A percentile compares a stretch with the other conserved stretches of the same genome.
phyloP scores from a whole-genome alignment of 192 early-diverging fungal species.

The Backusella parvicylindrica region DNA sequence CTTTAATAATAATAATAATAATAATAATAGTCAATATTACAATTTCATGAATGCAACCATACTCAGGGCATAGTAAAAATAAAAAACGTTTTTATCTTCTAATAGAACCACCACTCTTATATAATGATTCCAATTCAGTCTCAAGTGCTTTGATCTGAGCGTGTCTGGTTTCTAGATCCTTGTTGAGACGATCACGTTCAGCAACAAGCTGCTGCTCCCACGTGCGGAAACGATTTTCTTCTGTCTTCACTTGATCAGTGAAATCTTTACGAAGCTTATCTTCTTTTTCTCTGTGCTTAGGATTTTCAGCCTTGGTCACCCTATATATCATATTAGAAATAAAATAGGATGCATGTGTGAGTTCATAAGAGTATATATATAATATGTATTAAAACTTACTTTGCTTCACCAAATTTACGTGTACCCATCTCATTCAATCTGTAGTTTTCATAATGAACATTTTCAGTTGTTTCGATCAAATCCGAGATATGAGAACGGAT shows the following conservation, averaged over 20 bases:
- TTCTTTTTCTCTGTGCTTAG: conserved; percentile 98
- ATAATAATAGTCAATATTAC: neutral
- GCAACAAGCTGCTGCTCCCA: conserved; percentile 98
- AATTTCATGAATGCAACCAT: neutral
- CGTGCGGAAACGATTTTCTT: conserved; percentile 97
- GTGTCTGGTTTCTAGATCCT: conserved; percentile 96
- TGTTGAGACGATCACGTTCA: conserved; percentile 97
- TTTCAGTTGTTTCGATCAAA: conserved; percentile 90
- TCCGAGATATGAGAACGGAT: conserved; percentile 95
- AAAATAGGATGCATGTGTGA: neutral
- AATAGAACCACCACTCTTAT: conserved; percentile 1
- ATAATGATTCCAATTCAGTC: conserved; percentile 62
- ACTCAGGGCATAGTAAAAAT: neutral
- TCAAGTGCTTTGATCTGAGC: conserved; percentile 91
- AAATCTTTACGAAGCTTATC: conserved; percentile 93
- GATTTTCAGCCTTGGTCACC: conserved; percentile 74
- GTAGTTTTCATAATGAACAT: conserved; percentile 93
- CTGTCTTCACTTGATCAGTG: conserved; percentile 94
- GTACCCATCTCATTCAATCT: conserved; percentile 84
- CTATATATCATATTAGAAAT: conserved; percentile 19
- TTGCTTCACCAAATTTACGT: conserved; percentile 84
- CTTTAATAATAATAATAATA: neutral
- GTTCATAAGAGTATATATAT: neutral
- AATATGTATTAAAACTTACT: conserved; percentile 37
- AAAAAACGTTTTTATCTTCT: neutral